These are phyloP conservation scores for Metarhizium humberi DNA, from an alignment of 2,329 filamentous ascomycete genomes.

Conservation along the genomic window DNA sequence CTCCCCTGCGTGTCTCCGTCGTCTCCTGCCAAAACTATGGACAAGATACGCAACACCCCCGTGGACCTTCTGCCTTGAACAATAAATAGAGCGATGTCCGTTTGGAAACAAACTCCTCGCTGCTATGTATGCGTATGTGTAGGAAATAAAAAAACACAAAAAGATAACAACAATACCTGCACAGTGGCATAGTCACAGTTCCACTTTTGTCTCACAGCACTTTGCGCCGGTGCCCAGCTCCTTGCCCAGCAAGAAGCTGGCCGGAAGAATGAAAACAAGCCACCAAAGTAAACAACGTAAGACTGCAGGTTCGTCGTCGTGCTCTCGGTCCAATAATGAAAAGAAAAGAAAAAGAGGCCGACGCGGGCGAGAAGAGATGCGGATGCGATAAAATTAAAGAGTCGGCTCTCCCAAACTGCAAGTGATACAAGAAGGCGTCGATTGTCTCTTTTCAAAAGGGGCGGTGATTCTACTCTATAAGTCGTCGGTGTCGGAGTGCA, in stretches of 20 bases:
- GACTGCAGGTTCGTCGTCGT: background rate
- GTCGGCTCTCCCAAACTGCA: background rate
- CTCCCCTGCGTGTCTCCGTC: background rate
- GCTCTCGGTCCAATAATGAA: background rate
- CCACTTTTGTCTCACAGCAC: background rate
- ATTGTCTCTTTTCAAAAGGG: conserved; percentile 12
- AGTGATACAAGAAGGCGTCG: conserved; percentile 18
- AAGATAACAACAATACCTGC: background rate
- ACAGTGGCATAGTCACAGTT: background rate
- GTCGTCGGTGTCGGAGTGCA: background rate
- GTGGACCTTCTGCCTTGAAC: background rate
- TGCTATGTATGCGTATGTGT: background rate
- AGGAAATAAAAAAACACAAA: background rate
- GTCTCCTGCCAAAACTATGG: background rate
- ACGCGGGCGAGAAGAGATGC: background rate
- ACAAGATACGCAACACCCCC: background rate
- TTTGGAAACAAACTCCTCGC: background rate
- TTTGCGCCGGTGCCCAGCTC: background rate
- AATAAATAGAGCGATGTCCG: background rate
- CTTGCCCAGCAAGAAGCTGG: background rate
- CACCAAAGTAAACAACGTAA: background rate
- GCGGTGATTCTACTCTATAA: conserved; percentile 7
- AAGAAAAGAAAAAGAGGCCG: background rate
- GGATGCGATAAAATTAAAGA: background rate
- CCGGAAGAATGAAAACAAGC: background rate